Evolutionary conservation across 129 eudicot genomes (phyloP).

Genomic region (Centrapalus pauciflorus): DNA sequence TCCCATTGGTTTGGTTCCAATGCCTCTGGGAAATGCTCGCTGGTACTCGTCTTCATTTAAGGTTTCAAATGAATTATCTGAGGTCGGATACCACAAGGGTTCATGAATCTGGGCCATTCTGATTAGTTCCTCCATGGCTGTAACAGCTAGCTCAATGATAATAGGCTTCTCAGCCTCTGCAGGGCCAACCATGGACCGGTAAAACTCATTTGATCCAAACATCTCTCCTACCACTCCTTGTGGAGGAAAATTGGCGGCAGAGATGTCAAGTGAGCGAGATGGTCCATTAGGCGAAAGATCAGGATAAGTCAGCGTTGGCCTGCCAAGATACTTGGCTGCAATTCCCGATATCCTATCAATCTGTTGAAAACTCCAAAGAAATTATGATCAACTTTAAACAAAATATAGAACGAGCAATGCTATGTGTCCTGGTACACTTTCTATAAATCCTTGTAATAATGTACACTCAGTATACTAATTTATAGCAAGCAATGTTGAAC

Average conservation of each 20-base stretch:
- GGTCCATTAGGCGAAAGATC: constrained; percentile 43
- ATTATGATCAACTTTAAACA: not conserved
- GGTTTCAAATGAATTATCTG: constrained; percentile 45
- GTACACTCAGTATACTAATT: too few species aligned
- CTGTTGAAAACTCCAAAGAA: constrained; percentile 25
- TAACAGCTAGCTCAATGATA: constrained; percentile 89
- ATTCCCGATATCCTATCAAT: constrained; percentile 89
- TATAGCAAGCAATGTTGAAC: too few species aligned
- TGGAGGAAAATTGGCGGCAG: constrained; percentile 48
- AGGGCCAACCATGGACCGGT: constrained; percentile 55
- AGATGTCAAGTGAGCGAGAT: constrained; percentile 70
- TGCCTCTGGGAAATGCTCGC: constrained; percentile 69
- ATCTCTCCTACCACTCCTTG: constrained; percentile 69
- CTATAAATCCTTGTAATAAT: too few species aligned
- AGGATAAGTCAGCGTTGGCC: constrained; percentile 64
- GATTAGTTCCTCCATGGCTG: constrained; percentile 94
- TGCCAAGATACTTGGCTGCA: constrained; percentile 90
- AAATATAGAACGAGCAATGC: not conserved
- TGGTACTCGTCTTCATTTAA: constrained; percentile 77
- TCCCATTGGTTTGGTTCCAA: constrained; percentile 78
- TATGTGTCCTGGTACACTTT: too few species aligned
- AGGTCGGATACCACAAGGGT: constrained; percentile 76
- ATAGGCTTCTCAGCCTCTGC: constrained; percentile 75
- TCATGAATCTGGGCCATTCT: constrained; percentile 80
- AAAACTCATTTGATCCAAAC: constrained; percentile 65